Evolutionary conservation across 805 yeast species (phyloP).

Genomic region (Middelhovenomyces tepae): DNA sequence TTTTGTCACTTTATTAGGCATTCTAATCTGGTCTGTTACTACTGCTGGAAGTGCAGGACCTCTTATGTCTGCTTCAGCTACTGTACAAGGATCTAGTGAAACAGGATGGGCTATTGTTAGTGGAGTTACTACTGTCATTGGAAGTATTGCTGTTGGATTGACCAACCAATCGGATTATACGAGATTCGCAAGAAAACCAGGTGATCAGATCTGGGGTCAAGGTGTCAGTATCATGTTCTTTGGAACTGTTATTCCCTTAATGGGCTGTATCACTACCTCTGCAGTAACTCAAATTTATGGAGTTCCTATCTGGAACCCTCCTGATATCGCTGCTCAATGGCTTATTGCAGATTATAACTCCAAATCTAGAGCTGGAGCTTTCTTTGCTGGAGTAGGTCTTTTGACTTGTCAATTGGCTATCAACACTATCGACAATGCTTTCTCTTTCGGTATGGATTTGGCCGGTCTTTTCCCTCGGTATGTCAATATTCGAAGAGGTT

Average conservation of each 20-base stretch:
- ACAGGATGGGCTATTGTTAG: slow-evolving; percentile 26
- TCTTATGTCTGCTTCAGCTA: slow-evolving; percentile 15
- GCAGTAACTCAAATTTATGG: slow-evolving; percentile 37
- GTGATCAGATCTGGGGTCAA: slow-evolving; percentile 33
- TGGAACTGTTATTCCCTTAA: slow-evolving; percentile 38
- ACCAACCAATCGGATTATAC: slow-evolving; percentile 36
- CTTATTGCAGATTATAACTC: slow-evolving; percentile 33
- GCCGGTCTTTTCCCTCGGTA: slow-evolving; percentile 39
- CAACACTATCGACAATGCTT: slow-evolving; percentile 29
- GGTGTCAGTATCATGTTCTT: slow-evolving; percentile 29
- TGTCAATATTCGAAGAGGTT: slow-evolving; percentile 39
- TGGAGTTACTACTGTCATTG: slow-evolving; percentile 34
- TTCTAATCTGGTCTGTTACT: slow-evolving; percentile 22
- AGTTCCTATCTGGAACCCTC: slow-evolving; percentile 39
- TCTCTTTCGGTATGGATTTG: slow-evolving; percentile 43
- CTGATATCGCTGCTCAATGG: slow-evolving; percentile 33
- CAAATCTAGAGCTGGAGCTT: slow-evolving; percentile 40
- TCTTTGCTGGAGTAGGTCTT: slow-evolving; percentile 34
- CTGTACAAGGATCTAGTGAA: slow-evolving; percentile 22
- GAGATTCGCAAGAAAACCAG: slow-evolving; percentile 33
- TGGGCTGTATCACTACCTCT: slow-evolving; percentile 39
- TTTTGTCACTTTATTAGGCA: slow-evolving; percentile 25
- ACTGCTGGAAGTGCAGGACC: slow-evolving; percentile 18
- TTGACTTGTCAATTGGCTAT: slow-evolving; percentile 14
- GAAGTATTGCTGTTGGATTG: slow-evolving; percentile 32